Conservation (phyloP, 1,139 yeast genomes). For the Blastobotrys capitulatus region DNA sequence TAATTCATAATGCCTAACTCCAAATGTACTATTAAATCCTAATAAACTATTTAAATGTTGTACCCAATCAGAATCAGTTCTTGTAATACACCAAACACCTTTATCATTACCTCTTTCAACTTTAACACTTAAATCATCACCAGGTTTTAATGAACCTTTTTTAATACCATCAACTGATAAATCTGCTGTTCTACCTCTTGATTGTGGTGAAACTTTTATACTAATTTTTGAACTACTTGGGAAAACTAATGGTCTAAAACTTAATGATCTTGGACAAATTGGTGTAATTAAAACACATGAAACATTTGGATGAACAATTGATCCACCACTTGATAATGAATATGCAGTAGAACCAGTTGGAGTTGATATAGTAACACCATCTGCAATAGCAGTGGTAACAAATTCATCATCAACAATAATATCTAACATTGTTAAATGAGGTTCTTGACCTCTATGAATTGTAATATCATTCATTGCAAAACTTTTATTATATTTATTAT, state of each 20-base stretch:
- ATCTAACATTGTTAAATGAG: conserved; percentile 78
- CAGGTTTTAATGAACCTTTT: conserved; percentile 60
- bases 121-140: conserved; percentile 70
- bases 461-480: conserved; percentile 73
- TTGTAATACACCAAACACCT: conserved; percentile 89
- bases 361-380: conserved; percentile 77
- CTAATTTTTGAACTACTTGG: conserved; percentile 69
- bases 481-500: background rate
- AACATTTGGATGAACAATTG: conserved; percentile 85
- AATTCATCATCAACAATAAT: conserved; percentile 75
- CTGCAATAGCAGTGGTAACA: conserved; percentile 85
- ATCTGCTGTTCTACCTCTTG: conserved; percentile 34
- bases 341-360: conserved; percentile 97
- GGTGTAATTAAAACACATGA: conserved; percentile 81
- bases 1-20: conserved; percentile 22
- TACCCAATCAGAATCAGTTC: conserved; percentile 85
- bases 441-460: conserved; percentile 82
- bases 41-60: conserved; percentile 77
- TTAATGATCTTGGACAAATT: conserved; percentile 87
- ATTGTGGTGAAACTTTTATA: conserved; percentile 44
- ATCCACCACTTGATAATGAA: conserved; percentile 84
- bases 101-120: conserved; percentile 34
- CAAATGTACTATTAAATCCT: conserved; percentile 84
- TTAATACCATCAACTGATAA: conserved; percentile 78
- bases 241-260: conserved; percentile 78